Base-by-base conservation (phyloP, 352 stramenopile genomes). In the Phytophthora sp. region DNA sequence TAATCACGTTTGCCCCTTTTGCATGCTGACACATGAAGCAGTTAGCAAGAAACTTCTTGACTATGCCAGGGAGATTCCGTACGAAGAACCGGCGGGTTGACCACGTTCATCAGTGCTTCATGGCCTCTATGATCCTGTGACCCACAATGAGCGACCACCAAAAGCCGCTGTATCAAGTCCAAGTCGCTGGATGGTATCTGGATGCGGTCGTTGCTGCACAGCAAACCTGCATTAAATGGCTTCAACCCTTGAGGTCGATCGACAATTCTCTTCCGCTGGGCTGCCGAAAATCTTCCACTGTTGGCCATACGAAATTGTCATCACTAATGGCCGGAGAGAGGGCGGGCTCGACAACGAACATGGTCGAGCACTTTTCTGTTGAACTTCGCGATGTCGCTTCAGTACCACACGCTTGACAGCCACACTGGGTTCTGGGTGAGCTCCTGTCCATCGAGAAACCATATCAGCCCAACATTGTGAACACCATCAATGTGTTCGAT, bases 401-500 rank as follows among this genome's bases (percentile, higher is more conserved):
- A n/a, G n/a, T n/a, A n/a, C n/a, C n/a, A n/a, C n/a, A n/a, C n/a
- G n/a, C n/a, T n/a, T 51, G 5, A 58, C 12, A 13, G 46, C 16
- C 12, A 57, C 36, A 38, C 21, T 46, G 21, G 29, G 6, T 18
- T 12, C 1, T 36, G 36, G 0, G 7, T 42, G 2, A 27, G 29
- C 7, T 30, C 47, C 63, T 56, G 66, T 5, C n/a, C n/a, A n/a
- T n/a, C 41, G n/a, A 11, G 26, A 50, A 0, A 63, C 23, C 50
- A 63, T 68, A 15, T 72, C 57, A 0, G 57, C 57, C n/a, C 64
- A 72, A 68, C 33, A 13, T 63, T 68, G 18, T 26, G 11, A 0
- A 7, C 1, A n/a, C 33, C 51, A 7, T 57, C 51, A 16, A 72
- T 72, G 21, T 68, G 57, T 5, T 63, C 30, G 20, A 71, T 62